Evolutionary conservation across 441 rosid species (phyloP).

Genomic region (Syzygium malaccense): DNA sequence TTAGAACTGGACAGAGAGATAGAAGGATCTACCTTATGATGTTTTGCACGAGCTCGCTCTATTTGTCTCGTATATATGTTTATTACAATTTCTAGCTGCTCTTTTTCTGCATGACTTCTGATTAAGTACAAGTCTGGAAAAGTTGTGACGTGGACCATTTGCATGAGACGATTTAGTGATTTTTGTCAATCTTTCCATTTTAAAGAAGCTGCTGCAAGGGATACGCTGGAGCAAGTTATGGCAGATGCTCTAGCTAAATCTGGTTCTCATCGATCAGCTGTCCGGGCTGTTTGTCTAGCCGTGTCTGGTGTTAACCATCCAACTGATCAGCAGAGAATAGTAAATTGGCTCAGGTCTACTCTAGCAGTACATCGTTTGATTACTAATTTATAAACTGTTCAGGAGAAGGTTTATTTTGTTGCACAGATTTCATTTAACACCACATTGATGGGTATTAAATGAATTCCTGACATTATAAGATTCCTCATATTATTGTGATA

Average conservation of each 20-base stretch:
- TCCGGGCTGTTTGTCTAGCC: conserved; percentile 86
- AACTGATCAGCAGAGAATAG: conserved; percentile 67
- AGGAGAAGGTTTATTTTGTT: neutral
- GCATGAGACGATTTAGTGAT: neutral
- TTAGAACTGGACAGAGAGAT: neutral
- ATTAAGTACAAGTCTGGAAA: neutral
- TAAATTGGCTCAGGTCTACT: conserved; percentile 77
- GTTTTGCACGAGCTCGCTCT: neutral
- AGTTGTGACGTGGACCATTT: neutral
- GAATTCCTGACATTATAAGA: neutral
- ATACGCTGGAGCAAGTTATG: conserved; percentile 85
- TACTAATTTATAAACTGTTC: neutral
- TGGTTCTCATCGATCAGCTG: conserved; percentile 63
- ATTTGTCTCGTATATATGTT: neutral
- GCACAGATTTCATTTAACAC: neutral
- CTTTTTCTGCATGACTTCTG: neutral
- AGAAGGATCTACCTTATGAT: neutral
- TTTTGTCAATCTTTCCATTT: conserved; percentile 1
- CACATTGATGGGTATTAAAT: neutral
- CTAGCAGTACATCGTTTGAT: neutral
- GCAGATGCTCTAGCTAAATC: conserved; percentile 73
- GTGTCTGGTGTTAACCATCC: conserved; percentile 96
- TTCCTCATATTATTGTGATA: neutral
- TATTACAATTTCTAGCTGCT: neutral
- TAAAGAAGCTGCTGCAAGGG: conserved; percentile 76